Evolutionary conservation across 495 filamentous ascomycete genomes (phyloP).

Genomic region (Acidiella bohemica): DNA sequence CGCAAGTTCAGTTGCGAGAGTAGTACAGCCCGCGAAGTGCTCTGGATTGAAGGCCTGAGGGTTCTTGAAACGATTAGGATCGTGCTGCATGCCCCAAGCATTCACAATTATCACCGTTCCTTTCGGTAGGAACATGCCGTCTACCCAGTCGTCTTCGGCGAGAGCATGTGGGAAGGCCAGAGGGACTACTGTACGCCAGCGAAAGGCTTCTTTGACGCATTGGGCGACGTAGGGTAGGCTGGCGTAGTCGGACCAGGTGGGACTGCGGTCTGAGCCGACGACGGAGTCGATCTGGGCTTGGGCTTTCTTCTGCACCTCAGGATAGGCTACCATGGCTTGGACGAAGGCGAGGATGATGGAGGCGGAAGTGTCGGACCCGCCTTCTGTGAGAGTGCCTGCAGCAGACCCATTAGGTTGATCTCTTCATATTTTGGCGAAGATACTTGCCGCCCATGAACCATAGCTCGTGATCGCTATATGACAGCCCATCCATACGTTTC

Average conservation of each 20-base stretch:
- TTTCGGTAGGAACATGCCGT: conserved; percentile 21
- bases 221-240: conserved; percentile 18
- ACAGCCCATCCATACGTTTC: conserved; percentile 6
- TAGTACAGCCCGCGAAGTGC: conserved; percentile 14
- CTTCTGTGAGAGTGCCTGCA: conserved; percentile 34
- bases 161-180: conserved; percentile 20
- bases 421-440: no score
- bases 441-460: conserved; percentile 18
- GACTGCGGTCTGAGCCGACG: conserved; percentile 17
- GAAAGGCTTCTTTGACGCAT: conserved; percentile 20
- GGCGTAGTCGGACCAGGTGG: conserved; percentile 14
- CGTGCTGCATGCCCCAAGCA: conserved; percentile 20
- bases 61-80: conserved; percentile 13
- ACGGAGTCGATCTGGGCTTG: conserved; percentile 25
- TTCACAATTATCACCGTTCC: conserved; percentile 19
- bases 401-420: no score
- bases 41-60: conserved; percentile 21
- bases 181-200: conserved; percentile 21
- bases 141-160: conserved; percentile 21
- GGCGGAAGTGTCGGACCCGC: conserved; percentile 36
- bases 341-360: conserved; percentile 30
- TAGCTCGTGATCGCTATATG: conserved; percentile 10
- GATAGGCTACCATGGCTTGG: conserved; percentile 33
- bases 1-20: conserved; percentile 18
- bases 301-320: conserved; percentile 30